phyloP scores from a whole-genome alignment of 2,329 filamentous ascomycete genomes.

The Xylariaceae sp. region DNA sequence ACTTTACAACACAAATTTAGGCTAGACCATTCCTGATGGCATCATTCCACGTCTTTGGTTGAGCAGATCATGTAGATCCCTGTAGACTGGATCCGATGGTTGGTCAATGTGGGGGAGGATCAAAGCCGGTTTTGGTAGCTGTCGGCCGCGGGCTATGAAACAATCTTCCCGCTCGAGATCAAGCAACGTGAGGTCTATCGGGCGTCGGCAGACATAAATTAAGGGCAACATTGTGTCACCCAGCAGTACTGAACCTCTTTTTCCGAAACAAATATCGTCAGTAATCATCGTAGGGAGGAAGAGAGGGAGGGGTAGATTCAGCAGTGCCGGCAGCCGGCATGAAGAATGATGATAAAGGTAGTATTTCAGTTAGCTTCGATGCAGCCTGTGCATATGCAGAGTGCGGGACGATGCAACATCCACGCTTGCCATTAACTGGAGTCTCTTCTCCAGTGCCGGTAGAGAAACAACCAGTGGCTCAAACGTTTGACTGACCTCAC shows the following conservation, averaged over 20 bases:
- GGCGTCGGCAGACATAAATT: background rate
- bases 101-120: conserved; percentile 23
- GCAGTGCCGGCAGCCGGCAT: conserved; percentile 3
- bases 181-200: conserved; percentile 16
- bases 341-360: background rate
- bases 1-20: no score
- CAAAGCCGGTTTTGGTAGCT: conserved; percentile 15
- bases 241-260: conserved; percentile 1
- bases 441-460: no score
- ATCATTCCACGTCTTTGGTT: conserved; percentile 27
- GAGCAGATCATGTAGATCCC: conserved; percentile 25
- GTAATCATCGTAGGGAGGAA: conserved; percentile 8
- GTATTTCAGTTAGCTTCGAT: background rate
- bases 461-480: no score
- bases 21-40: conserved; percentile 17
- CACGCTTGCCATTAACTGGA: no score
- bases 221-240: conserved; percentile 1
- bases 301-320: conserved; percentile 2
- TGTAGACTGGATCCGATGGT: conserved; percentile 14
- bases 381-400: conserved; percentile 5
- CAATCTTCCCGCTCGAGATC: conserved; percentile 16
- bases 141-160: conserved; percentile 8
- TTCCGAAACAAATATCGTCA: conserved; percentile 9
- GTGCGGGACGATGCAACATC: conserved; percentile 12
- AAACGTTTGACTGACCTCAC: no score